These are phyloP conservation scores for Pistacia vera DNA, from an alignment of 345 rosid genomes.

Conservation along the genomic window DNA sequence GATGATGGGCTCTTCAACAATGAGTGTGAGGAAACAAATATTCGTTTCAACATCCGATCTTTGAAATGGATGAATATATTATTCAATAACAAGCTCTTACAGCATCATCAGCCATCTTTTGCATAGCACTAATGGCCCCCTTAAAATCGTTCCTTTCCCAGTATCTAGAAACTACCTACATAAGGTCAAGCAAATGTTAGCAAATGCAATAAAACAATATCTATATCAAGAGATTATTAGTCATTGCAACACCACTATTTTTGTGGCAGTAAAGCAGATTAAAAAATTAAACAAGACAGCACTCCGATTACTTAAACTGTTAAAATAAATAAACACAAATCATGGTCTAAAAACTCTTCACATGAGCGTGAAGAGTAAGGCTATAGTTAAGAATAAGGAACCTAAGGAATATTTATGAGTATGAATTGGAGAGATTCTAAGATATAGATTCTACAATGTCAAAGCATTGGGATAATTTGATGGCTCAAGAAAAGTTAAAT, in stretches of 20 bases:
- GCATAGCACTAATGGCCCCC: constrained; percentile 73
- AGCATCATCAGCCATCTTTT: constrained; percentile 93
- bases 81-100: constrained; percentile 44
- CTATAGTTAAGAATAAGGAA: not conserved
- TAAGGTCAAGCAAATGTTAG: constrained; percentile 22
- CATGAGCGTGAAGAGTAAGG: not conserved
- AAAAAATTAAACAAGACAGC: not conserved
- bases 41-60: not conserved
- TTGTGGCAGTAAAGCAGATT: not conserved
- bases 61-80: not conserved
- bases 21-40: not conserved
- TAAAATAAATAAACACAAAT: constrained; percentile 1
- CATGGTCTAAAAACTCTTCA: not conserved
- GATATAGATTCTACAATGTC: not conserved
- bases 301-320: not conserved
- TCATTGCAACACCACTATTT: not conserved
- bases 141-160: constrained; percentile 91
- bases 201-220: not conserved
- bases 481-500: not conserved
- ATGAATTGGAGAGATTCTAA: not conserved
- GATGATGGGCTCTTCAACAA: constrained; percentile 1
- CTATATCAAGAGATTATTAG: not conserved
- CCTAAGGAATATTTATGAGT: not conserved
- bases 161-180: constrained; percentile 78
- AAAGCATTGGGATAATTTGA: not conserved